Conservation (phyloP, 1,284 basidiomycete genomes). For the Rhodotorula mucilaginosa region DNA sequence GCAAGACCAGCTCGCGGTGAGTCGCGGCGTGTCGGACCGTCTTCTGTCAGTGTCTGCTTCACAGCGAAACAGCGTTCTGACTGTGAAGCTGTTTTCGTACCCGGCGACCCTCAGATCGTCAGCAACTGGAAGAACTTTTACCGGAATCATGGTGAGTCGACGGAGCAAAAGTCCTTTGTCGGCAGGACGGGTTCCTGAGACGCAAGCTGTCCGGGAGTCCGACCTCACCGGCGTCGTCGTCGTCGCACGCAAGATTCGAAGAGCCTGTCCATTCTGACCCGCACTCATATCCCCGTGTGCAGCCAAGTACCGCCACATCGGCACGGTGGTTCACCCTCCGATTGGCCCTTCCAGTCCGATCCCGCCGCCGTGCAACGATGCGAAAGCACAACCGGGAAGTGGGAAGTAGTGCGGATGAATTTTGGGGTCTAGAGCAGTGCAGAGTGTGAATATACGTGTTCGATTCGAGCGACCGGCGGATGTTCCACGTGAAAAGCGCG, state of each 20-base stretch:
- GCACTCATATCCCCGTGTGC: not conserved
- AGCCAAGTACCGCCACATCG: slow-evolving; percentile 56
- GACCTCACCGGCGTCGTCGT: too few relatives aligned
- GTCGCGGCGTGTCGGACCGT: slow-evolving; percentile 34
- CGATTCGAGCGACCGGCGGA: too few relatives aligned
- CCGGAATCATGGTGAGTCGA: slow-evolving; percentile 66
- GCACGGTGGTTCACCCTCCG: slow-evolving; percentile 55
- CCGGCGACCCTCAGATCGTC: slow-evolving; percentile 58
- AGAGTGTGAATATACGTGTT: too few relatives aligned
- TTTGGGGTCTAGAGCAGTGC: too few relatives aligned
- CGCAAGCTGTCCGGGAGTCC: too few relatives aligned
- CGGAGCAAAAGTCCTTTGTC: slow-evolving; percentile 46
- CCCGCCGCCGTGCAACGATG: slow-evolving; percentile 64
- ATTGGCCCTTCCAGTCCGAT: slow-evolving; percentile 76
- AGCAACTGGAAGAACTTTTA: slow-evolving; percentile 88
- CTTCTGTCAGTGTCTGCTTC: not conserved
- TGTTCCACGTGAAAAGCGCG: too few relatives aligned
- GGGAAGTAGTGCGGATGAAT: not conserved
- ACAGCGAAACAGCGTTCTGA: not conserved
- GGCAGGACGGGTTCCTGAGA: too few relatives aligned
- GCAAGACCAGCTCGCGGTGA: slow-evolving; percentile 62
- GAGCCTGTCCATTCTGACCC: too few relatives aligned
- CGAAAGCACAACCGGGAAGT: slow-evolving; percentile 18
- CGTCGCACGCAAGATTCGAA: too few relatives aligned
- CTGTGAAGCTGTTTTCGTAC: too few relatives aligned